Base-by-base conservation (phyloP, 2,329 filamentous ascomycete genomes). In the Hirsutella minnesotensis region DNA sequence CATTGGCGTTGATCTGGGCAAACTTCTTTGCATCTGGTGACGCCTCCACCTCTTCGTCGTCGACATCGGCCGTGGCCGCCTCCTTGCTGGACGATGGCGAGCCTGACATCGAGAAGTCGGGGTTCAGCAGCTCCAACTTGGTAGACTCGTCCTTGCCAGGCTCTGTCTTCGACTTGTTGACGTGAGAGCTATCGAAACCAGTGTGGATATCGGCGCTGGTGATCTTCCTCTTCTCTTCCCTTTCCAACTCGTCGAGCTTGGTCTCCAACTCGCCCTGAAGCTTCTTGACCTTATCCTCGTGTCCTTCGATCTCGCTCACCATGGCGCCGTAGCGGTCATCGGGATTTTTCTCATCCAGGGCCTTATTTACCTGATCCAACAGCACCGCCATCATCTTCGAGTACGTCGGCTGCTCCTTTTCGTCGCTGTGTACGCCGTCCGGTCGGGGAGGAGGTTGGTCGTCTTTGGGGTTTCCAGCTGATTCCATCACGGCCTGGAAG, bases 301-400 rank as follows among this genome's bases (percentile, higher is more conserved):
- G 90, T 30, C 71, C 74, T 48, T 78, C 74, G 15, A 96, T 77
- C 54, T 92, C 90, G 39, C 75, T 73, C 22, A 94, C 70, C 68
- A 94, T 95, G 41, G 75, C 81, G 39, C 75, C 70, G 58, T 85
- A 88, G 40, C 85, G 69, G 51, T 81, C 76, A 18, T 75, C 71
- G 0, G 75, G 72, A 47, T 82, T 79, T 62, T 83, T 83, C 57
- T 88, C 84, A 44, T 89, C 85, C 30, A 95, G 71, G 40, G 86
- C 79, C 63, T 77, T 73, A 55, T 95, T 95, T 35, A 96, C 88
- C 63, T 94, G 85, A 56, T 98, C 92, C 18, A 96, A 75, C 54
- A 98, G 65, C n/a, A 82, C 79, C n/a, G 86, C 86, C 83, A 98
- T 89, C 92, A 98, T 98, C 69, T 94, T 87, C 33, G 87, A 92